Conservation (phyloP, 2,329 filamentous ascomycete genomes). For the Colletotrichum zoysiae region DNA sequence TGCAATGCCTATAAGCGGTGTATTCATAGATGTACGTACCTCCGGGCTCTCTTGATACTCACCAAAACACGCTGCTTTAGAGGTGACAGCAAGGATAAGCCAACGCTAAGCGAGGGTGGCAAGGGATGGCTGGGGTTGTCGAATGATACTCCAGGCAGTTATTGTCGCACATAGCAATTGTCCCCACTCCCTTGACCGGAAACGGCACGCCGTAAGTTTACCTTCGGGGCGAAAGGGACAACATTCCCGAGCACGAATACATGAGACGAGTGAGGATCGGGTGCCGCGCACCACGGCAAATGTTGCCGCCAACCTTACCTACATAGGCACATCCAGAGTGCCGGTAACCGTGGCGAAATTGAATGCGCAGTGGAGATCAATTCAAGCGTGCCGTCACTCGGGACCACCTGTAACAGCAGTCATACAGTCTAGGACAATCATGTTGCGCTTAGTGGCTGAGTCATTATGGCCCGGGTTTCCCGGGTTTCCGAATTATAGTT, state of each 20-base stretch:
- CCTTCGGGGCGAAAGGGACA: not conserved
- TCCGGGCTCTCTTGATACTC: not conserved
- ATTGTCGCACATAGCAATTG: not conserved
- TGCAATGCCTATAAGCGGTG: not conserved
- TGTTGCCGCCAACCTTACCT: not conserved
- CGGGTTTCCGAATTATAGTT: not conserved
- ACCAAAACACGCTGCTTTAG: not conserved
- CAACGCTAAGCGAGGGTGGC: no score
- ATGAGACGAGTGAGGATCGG: not conserved
- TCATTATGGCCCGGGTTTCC: not conserved
- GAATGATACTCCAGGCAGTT: not conserved
- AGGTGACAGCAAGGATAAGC: not conserved
- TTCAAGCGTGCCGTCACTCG: not conserved
- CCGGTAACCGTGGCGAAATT: not conserved
- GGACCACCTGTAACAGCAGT: not conserved
- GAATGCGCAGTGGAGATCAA: not conserved
- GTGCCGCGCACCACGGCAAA: not conserved
- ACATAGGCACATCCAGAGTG: not conserved
- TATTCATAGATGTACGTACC: not conserved
- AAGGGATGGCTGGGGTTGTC: not conserved
- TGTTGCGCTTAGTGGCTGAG: not conserved
- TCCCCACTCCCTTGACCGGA: not conserved
- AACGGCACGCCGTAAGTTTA: not conserved
- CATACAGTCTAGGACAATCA: not conserved
- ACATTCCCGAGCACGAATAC: not conserved